Percentiles rank a stretch among this genome's conserved stretches.
Conservation (phyloP, 1,284 basidiomycete species). For the Leucoagaricus sp. region DNA sequence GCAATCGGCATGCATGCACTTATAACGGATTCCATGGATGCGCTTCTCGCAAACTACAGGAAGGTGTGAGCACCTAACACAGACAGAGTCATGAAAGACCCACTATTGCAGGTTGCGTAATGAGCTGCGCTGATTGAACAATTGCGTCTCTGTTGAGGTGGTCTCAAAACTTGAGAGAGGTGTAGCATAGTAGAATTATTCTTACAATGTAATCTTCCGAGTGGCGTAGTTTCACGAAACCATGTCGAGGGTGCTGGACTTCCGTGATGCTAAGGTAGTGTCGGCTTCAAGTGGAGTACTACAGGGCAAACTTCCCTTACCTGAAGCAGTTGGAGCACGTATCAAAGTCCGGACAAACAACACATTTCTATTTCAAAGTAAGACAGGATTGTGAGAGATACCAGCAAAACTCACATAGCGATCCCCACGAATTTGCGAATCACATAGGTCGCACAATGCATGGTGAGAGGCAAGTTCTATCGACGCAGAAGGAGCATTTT, state of each 20-base stretch:
- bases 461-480: constrained; percentile 44
- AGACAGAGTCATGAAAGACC: not conserved
- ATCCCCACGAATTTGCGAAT: constrained; percentile 64
- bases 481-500: constrained; percentile 17
- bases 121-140: constrained; percentile 31
- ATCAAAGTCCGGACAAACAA: constrained; percentile 76
- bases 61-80: not conserved
- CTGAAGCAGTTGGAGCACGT: constrained; percentile 72
- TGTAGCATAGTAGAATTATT: no score
- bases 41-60: constrained; percentile 8
- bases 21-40: constrained; percentile 16
- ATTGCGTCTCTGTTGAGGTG: constrained; percentile 24
- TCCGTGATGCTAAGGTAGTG: constrained; percentile 50
- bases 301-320: constrained; percentile 34
- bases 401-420: constrained; percentile 58
- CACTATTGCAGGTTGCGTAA: constrained; percentile 50
- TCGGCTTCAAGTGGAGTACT: constrained; percentile 6
- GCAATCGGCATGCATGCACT: constrained; percentile 85
- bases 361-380: constrained; percentile 57
- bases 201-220: constrained; percentile 60
- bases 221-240: constrained; percentile 69
- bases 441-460: constrained; percentile 76
- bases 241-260: constrained; percentile 77
- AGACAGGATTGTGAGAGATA: not conserved
- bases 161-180: no score